Percentiles rank a stretch among this genome's conserved stretches.
phyloP scores from a whole-genome alignment of 2,329 filamentous ascomycete genomes.

The Aspergillus costaricaensis region DNA sequence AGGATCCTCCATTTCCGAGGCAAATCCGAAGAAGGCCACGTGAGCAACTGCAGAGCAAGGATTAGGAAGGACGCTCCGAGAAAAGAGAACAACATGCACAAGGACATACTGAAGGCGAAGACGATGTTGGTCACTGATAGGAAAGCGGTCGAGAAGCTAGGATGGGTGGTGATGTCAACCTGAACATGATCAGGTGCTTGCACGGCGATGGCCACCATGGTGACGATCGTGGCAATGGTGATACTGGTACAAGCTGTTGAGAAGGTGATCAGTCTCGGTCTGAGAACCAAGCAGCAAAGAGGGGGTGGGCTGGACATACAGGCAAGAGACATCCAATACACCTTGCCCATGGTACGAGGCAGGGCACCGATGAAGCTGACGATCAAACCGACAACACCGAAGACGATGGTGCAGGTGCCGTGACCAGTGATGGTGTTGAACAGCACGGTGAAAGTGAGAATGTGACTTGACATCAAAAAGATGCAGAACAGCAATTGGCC shows the following conservation, averaged over 20 bases:
- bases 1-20: conserved; percentile 64
- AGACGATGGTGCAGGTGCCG: conserved; percentile 64
- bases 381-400: conserved; percentile 58
- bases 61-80: not conserved
- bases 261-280: conserved; percentile 4
- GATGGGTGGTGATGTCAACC: conserved; percentile 38
- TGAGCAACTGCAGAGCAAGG: conserved; percentile 49
- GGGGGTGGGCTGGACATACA: conserved; percentile 42
- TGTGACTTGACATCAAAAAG: conserved; percentile 70
- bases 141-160: conserved; percentile 58
- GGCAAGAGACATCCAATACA: conserved; percentile 61
- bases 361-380: conserved; percentile 62
- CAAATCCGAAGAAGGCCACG: conserved; percentile 67
- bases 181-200: conserved; percentile 43
- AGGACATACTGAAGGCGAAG: conserved; percentile 62
- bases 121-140: conserved; percentile 67
- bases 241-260: conserved; percentile 60
- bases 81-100: fast-evolving
- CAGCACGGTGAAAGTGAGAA: conserved; percentile 68
- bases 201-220: conserved; percentile 66
- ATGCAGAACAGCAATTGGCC: conserved; percentile 65
- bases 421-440: conserved; percentile 65
- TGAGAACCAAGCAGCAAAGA: not conserved
- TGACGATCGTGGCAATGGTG: conserved; percentile 60
- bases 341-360: conserved; percentile 63